Percentiles rank a stretch among this genome's conserved stretches.
phyloP scores from a whole-genome alignment of 371 early-diverging fungal genomes.

The Actinomortierella ambigua region DNA sequence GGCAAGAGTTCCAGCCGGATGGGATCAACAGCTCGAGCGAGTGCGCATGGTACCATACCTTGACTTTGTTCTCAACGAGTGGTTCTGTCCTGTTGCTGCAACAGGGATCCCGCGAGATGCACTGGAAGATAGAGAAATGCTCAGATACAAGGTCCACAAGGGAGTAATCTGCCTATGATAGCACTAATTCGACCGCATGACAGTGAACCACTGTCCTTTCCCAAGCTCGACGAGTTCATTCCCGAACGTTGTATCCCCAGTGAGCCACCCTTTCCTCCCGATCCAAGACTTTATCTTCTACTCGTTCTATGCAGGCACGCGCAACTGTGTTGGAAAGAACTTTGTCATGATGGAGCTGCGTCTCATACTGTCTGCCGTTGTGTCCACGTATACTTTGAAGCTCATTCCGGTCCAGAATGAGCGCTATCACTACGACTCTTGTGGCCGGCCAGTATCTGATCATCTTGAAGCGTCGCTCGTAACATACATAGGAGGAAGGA shows the following conservation, averaged over 20 bases:
- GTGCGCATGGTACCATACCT: conserved; percentile 19
- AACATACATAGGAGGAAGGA: no score
- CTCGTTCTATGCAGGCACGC: conserved; percentile 41
- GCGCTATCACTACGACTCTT: no score
- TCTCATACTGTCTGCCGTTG: no score
- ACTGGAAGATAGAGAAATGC: background rate
- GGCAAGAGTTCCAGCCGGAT: no score
- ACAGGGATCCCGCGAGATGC: conserved; percentile 2
- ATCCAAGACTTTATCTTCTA: conserved; percentile 32
- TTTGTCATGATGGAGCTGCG: conserved; percentile 48
- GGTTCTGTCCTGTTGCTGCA: conserved; percentile 19
- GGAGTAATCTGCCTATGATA: background rate
- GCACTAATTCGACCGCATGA: background rate
- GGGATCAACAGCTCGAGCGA: background rate
- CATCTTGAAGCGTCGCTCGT: no score
- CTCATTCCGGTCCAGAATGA: no score
- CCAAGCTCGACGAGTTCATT: conserved; percentile 21
- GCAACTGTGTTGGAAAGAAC: conserved; percentile 47
- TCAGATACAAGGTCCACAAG: background rate
- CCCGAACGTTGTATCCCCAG: conserved; percentile 48
- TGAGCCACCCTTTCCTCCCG: conserved; percentile 17
- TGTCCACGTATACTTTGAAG: no score
- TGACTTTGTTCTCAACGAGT: conserved; percentile 26
- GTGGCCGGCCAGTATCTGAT: no score
- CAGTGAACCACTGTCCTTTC: background rate